Evolutionary conservation across 768 basidiomycete species (phyloP).

Genomic region (Pleurotus citrinopileatus): DNA sequence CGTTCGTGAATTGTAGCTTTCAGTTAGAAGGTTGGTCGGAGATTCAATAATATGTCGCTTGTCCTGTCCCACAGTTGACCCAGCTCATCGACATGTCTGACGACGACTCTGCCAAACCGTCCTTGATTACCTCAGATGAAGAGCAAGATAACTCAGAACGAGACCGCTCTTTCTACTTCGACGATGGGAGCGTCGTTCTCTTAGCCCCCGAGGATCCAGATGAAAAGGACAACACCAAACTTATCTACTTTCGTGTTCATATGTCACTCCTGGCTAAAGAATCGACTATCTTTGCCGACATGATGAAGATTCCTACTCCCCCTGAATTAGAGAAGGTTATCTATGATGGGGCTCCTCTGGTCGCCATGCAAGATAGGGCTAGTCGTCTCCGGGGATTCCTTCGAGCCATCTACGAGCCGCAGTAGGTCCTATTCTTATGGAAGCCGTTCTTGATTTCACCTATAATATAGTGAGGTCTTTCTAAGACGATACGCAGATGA

Average conservation of each 20-base stretch:
- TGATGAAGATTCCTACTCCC: constrained; percentile 12
- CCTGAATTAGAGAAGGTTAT: neutral
- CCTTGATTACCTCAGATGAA: neutral
- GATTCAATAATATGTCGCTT: too few species aligned
- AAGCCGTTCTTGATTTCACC: neutral
- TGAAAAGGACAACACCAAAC: neutral
- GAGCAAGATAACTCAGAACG: neutral
- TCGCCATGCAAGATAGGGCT: constrained; percentile 12
- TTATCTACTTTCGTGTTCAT: constrained; percentile 15
- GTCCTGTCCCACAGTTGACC: too few species aligned
- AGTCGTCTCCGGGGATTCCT: constrained; percentile 10
- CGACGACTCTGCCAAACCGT: neutral
- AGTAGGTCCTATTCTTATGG: neutral
- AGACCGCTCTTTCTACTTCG: constrained; percentile 11
- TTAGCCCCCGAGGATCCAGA: neutral
- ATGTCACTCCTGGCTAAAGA: constrained; percentile 11
- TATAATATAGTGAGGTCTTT: neutral
- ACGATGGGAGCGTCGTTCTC: constrained; percentile 14
- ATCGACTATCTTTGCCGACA: constrained; percentile 13
- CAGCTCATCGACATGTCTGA: too few species aligned
- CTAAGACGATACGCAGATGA: neutral
- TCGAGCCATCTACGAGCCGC: constrained; percentile 9
- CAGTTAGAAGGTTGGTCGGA: too few species aligned
- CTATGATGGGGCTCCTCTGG: constrained; percentile 15
- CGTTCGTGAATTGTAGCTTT: too few species aligned